Evolutionary conservation across 495 filamentous ascomycete species (phyloP), one percentile per base, ranked within the genome.

Genomic region (Penicillium macrosclerotiorum): DNA sequence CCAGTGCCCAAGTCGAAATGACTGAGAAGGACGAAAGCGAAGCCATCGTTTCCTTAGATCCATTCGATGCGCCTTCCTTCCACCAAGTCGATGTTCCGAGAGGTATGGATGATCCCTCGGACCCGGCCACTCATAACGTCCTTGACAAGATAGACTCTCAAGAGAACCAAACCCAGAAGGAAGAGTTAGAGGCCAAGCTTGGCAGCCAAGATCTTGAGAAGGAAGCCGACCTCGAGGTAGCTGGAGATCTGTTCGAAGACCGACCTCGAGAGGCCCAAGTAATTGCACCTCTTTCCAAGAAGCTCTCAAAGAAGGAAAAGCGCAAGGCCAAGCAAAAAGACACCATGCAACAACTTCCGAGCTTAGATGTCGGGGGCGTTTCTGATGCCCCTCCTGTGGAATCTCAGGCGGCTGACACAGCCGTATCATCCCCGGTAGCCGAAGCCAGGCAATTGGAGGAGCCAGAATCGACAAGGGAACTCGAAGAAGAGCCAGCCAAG

Each of bases 231-330:
- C 32, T 42, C 22, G 43, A 37, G 16, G 48, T 41, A 9, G 44
- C 45, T 8, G 42, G 36, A 12, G 29, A 42, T 14, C 24, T 48
- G 9, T 16, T 43, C 14, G 47, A 37, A n/a, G 49, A 52, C 11
- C 44, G 22, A 17, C 18, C 35, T 7, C 26, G 2, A 17, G 48
- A 49, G 32, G 18, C 43, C 4, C 36, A 55, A 30, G 33, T 42
- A 5, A 33, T 19, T 0, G 30, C 47, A 3, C 27, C 49, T 32
- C 12, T 60, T 31, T 51, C 55, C 7, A 60, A 42, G 36, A 69
- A 71, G 39, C 49, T 63, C 18, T 64, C 62, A 12, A 67, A 69
- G 46, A 69, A 69, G 34, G 65, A 74, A 22, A 67, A 68, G 52
- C 68, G 69, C 18, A 71, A 63, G 31, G 47, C 42, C 16, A 69